These are phyloP conservation scores for Dillenia turbinata DNA, from an alignment of 164 flowering plant species.

Conservation along the genomic window DNA sequence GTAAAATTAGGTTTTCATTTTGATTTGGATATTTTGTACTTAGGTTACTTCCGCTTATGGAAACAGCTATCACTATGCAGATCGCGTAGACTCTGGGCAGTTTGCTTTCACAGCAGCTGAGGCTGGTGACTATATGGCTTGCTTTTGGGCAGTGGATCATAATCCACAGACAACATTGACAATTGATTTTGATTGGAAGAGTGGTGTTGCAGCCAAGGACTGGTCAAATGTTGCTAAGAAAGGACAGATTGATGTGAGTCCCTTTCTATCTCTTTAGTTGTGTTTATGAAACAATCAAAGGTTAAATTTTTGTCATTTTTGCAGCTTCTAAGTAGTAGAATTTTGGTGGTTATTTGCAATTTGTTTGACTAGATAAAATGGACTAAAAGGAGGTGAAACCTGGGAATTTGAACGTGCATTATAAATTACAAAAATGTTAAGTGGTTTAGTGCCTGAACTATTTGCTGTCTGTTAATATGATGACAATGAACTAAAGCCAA, in stretches of 20 bases:
- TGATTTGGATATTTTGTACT: not conserved
- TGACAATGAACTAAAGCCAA: too few relatives aligned
- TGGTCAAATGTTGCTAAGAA: conserved; percentile 81
- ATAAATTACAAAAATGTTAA: too few relatives aligned
- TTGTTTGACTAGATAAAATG: too few relatives aligned
- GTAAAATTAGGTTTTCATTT: too few relatives aligned
- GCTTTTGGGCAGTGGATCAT: conserved; percentile 55
- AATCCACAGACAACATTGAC: conserved; percentile 33
- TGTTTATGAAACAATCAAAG: too few relatives aligned
- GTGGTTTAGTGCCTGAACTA: too few relatives aligned
- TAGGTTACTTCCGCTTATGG: conserved; percentile 73
- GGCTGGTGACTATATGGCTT: conserved; percentile 60
- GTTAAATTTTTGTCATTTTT: too few relatives aligned
- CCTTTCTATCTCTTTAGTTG: not conserved
- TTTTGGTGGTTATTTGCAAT: too few relatives aligned
- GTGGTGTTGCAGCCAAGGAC: conserved; percentile 72
- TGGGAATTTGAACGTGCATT: too few relatives aligned
- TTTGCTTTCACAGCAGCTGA: conserved; percentile 77
- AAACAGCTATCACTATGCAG: conserved; percentile 47
- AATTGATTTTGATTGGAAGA: conserved; percentile 75
- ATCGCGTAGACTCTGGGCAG: conserved; percentile 48
- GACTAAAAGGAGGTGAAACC: too few relatives aligned
- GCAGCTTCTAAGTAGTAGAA: too few relatives aligned
- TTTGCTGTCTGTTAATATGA: too few relatives aligned
- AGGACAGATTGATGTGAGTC: conserved; percentile 65